Percentiles rank a stretch among this genome's conserved stretches.
Evolutionary conservation across 106 monocot species (phyloP).

Genomic region (Chionographis japonica): DNA sequence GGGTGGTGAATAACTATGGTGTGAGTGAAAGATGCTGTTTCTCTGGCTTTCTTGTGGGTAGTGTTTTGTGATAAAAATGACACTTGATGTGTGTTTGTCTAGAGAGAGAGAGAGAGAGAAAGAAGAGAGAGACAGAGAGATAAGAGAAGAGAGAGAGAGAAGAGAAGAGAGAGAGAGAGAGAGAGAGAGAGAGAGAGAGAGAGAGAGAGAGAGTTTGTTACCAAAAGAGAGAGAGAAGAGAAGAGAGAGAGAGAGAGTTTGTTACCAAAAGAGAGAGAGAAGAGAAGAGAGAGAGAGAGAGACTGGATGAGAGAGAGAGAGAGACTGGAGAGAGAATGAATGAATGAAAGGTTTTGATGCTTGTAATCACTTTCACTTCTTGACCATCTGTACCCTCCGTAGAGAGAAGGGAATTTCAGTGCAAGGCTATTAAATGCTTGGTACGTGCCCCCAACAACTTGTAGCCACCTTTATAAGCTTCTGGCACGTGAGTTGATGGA

Average conservation of each 20-base stretch:
- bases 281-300: no score
- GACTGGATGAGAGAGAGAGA: no score
- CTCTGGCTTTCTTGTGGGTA: conserved; percentile 10
- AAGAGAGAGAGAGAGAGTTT: background rate
- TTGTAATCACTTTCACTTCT: background rate
- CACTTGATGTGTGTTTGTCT: conserved; percentile 3
- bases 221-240: conserved; percentile 6
- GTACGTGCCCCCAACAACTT: no score
- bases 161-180: no score
- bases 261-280: no score
- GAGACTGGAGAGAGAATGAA: background rate
- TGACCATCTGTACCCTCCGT: background rate
- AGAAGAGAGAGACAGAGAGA: no score
- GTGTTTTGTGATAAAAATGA: conserved; percentile 28
- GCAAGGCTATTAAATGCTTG: no score
- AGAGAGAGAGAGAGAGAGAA: conserved; percentile 12
- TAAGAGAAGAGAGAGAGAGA: no score
- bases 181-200: background rate
- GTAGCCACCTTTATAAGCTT: no score
- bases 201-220: background rate
- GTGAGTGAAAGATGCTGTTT: conserved; percentile 3
- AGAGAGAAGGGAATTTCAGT: background rate
- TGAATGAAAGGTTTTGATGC: background rate
- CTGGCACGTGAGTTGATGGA: no score
- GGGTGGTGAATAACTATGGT: conserved; percentile 8